Evolutionary conservation across 2,329 filamentous ascomycete species (phyloP), one percentile per base, ranked within the genome.

Genomic region (Alternaria ethzedia): DNA sequence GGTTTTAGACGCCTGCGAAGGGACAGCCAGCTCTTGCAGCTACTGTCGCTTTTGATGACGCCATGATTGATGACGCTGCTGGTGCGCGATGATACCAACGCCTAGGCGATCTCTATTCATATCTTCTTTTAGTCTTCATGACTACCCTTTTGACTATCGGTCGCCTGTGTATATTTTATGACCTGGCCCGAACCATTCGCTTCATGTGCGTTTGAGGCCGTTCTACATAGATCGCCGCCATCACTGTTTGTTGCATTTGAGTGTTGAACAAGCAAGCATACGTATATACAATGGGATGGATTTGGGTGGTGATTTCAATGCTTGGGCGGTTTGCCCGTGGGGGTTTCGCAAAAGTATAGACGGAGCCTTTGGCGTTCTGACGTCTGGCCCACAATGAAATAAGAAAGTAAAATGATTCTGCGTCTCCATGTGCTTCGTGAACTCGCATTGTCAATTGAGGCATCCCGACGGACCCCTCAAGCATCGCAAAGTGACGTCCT

Each of bases 21-120:
- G 60, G 49, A 43, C 58, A 63, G 63, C 49, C n/a, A 54, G 60
- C 61, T 65, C 44, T 32, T 23, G 11, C 26, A 59, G 65, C 64
- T 63, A 51, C 64, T 67, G 61, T 57, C 67, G 51, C 64, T 36
- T 69, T 70, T 74, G 70, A 74, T 70, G 72, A 74, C 72, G 72
- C 70, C 61, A 73, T 75, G 78, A 80, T 67, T 78, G 70, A 79
- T 78, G 78, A 80, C 74, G 75, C 70, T 77, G 70, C 73, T 75
- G 73, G 75, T 69, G 67, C 66, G 64, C 63, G 57, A 67, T 69
- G 70, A 70, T 69, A 69, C 64, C 63, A 65, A 65, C 63, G 69
- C 61, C 55, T 64, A 67, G 63, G 63, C 63, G 54, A 70, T 70
- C 67, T 64, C 67, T 61, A 57, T 71, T 72, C 66, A 54, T 72